A percentile compares a stretch with the other conserved stretches of the same genome.
phyloP scores from a whole-genome alignment of 2,329 filamentous ascomycete species.

The Xenosphaeropsis pyriputrescens region DNA sequence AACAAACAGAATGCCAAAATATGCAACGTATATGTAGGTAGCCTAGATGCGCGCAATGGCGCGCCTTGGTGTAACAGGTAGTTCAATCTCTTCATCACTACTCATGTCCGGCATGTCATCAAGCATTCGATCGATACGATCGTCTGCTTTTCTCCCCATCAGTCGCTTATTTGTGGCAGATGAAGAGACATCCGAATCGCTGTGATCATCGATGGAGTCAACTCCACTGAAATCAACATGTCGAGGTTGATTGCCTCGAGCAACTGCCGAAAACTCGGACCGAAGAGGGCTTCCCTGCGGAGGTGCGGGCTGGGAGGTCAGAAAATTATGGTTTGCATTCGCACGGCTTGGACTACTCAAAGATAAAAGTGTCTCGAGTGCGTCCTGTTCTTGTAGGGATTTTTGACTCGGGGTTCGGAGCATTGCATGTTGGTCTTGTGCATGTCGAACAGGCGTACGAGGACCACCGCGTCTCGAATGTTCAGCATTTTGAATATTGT shows the following conservation, averaged over 20 bases:
- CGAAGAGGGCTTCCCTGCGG: slow-evolving; percentile 17
- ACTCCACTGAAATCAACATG: slow-evolving; percentile 12
- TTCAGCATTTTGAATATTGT: slow-evolving; percentile 7
- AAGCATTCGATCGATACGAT: slow-evolving; percentile 16
- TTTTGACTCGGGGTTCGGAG: slow-evolving; percentile 52
- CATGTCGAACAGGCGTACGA: slow-evolving; percentile 10
- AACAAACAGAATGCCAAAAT: no score
- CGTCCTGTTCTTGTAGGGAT: slow-evolving; percentile 61
- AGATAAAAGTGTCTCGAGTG: slow-evolving; percentile 65
- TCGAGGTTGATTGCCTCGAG: slow-evolving; percentile 7
- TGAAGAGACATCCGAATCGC: neutral
- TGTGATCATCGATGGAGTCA: slow-evolving; percentile 5
- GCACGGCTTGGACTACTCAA: slow-evolving; percentile 71
- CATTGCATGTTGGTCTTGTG: slow-evolving; percentile 6
- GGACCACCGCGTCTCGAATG: slow-evolving; percentile 8
- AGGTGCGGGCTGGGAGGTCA: slow-evolving; percentile 11
- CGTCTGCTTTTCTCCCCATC: slow-evolving; percentile 5
- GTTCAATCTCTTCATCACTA: slow-evolving; percentile 17
- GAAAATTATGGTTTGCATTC: slow-evolving; percentile 40
- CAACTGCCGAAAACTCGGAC: slow-evolving; percentile 12
- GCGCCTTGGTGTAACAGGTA: slow-evolving; percentile 6
- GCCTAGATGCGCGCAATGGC: no score
- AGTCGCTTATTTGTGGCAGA: slow-evolving; percentile 5
- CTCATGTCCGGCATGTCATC: slow-evolving; percentile 18
- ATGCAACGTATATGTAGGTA: no score